Percentiles rank a stretch among this genome's conserved stretches.
These are phyloP conservation scores for Aspergillus baeticus DNA, from an alignment of 495 filamentous ascomycete species.

Conservation along the genomic window DNA sequence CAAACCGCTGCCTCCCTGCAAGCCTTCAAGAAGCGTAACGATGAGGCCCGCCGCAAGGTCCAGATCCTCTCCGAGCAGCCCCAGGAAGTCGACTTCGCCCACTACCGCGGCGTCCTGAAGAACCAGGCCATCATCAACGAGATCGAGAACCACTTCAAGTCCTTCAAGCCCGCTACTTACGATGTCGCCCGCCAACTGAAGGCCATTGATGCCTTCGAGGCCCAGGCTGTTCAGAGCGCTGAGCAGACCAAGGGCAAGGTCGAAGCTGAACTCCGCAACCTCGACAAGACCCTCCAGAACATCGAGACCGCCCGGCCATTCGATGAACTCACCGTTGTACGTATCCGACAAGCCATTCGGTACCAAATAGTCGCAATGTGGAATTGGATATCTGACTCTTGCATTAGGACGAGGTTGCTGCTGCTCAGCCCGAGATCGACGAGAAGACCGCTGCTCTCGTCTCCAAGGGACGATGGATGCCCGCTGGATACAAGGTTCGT, in stretches of 20 bases:
- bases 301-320: conserved; percentile 95
- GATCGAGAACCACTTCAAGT: conserved; percentile 89
- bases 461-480: conserved; percentile 94
- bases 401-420: conserved; percentile 85
- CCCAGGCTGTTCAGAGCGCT: conserved; percentile 93
- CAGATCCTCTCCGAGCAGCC: conserved; percentile 73
- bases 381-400: conserved; percentile 17
- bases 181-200: conserved; percentile 89
- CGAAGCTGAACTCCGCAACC: conserved; percentile 85
- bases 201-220: conserved; percentile 97
- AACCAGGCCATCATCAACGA: conserved; percentile 93
- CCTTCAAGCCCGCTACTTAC: conserved; percentile 88
- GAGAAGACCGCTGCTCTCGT: conserved; percentile 89
- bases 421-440: conserved; percentile 92
- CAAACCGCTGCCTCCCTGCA: conserved; percentile 86
- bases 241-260: conserved; percentile 93
- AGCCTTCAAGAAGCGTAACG: conserved; percentile 99
- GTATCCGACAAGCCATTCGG: conserved; percentile 36
- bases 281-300: conserved; percentile 92
- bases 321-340: conserved; percentile 95
- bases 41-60: conserved; percentile 94
- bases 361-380: not conserved
- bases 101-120: conserved; percentile 90
- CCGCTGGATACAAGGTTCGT: conserved; percentile 95
- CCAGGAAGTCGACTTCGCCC: conserved; percentile 82